Conservation (phyloP, 805 yeast species). For the Lipomyces starkeyi region DNA sequence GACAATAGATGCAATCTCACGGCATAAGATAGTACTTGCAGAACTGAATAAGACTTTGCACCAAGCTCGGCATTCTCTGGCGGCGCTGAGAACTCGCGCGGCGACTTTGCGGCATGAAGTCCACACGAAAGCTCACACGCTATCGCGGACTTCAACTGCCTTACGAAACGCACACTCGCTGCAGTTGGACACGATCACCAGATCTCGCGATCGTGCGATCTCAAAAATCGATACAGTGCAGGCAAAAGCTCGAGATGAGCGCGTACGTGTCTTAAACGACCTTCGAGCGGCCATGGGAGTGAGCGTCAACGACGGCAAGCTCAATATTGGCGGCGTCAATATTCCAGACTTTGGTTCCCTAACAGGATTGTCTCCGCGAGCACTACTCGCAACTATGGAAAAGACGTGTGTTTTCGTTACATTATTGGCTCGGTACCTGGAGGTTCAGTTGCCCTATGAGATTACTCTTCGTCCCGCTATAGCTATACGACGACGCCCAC, state of each 20-base stretch:
- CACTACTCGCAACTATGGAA: slow-evolving; percentile 9
- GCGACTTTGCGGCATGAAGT: slow-evolving; percentile 5
- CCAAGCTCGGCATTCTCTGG: not conserved
- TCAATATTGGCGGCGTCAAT: slow-evolving; percentile 16
- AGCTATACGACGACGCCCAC: slow-evolving; percentile 19
- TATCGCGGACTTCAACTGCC: slow-evolving; percentile 23
- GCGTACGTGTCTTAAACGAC: slow-evolving; percentile 3
- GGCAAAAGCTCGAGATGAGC: slow-evolving; percentile 9
- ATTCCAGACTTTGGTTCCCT: slow-evolving; percentile 20
- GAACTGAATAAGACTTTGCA: not conserved
- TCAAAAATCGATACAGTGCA: slow-evolving; percentile 5
- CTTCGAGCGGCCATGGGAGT: slow-evolving; percentile 10
- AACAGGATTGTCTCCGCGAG: slow-evolving; percentile 10
- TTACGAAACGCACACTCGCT: slow-evolving; percentile 31
- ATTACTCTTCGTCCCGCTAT: slow-evolving; percentile 21
- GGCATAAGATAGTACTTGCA: not conserved
- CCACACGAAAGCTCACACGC: slow-evolving; percentile 9
- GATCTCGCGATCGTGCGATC: slow-evolving; percentile 18
- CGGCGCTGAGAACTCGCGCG: not conserved
- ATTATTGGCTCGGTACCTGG: slow-evolving; percentile 20
- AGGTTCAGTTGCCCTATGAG: slow-evolving; percentile 29
- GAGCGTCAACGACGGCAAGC: slow-evolving; percentile 2
- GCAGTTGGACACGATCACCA: slow-evolving; percentile 18
- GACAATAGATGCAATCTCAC: slow-evolving; percentile 1
- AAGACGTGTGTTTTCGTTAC: slow-evolving; percentile 13